Evolutionary conservation across 768 basidiomycete species (phyloP).

Genomic region (Neoboletus brunneissimus): DNA sequence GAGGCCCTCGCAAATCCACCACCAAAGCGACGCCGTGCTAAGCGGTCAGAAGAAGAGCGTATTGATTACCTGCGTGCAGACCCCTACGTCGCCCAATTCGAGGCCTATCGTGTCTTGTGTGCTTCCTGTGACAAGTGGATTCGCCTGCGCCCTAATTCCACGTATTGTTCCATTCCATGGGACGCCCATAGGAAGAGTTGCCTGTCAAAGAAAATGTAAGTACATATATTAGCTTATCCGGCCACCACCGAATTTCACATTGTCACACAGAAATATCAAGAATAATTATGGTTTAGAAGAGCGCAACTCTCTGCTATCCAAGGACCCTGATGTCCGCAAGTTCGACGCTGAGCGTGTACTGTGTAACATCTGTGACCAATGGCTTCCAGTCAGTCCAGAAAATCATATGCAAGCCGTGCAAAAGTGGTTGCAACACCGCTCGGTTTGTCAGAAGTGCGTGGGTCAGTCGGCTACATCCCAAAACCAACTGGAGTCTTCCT

Average conservation of each 20-base stretch:
- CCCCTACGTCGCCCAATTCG: conserved; percentile 77
- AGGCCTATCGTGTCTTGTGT: conserved; percentile 77
- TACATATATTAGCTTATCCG: conserved; percentile 5
- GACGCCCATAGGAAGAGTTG: conserved; percentile 83
- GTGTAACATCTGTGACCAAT: conserved; percentile 65
- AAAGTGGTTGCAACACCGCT: conserved; percentile 63
- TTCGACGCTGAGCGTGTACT: conserved; percentile 71
- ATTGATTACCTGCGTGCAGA: conserved; percentile 67
- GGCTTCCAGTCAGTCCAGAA: conserved; percentile 60
- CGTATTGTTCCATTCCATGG: conserved; percentile 87
- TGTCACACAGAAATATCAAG: conserved; percentile 36
- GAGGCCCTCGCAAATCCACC: conserved; percentile 47
- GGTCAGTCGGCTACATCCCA: conserved; percentile 6
- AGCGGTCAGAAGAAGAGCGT: conserved; percentile 74
- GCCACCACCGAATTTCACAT: conserved; percentile 8
- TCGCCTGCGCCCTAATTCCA: conserved; percentile 79
- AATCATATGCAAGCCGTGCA: conserved; percentile 62
- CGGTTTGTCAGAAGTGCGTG: conserved; percentile 45
- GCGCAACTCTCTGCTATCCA: conserved; percentile 53
- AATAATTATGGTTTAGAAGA: conserved; percentile 60
- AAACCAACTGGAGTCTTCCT: conserved; percentile 21
- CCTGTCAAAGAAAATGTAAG: conserved; percentile 73
- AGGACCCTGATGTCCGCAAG: conserved; percentile 71
- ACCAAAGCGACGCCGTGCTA: conserved; percentile 66
- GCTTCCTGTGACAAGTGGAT: conserved; percentile 85